Evolutionary conservation across 75 land plant species (phyloP).

Genomic region (Selaginella tamariscina): DNA sequence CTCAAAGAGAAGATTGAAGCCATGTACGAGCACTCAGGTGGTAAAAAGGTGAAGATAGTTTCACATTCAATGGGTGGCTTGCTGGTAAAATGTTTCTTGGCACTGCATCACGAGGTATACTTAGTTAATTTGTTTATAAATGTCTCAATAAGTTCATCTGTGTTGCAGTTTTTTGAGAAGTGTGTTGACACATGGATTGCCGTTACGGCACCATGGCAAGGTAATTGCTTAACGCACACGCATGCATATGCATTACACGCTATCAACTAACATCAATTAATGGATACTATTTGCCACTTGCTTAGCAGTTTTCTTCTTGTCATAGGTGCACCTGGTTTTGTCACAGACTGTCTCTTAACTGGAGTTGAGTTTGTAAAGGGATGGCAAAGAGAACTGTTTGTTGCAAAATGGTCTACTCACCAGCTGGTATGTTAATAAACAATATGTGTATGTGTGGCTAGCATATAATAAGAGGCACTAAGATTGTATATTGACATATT

Average conservation of each 20-base stretch:
- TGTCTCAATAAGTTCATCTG: background rate
- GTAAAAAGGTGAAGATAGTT: conserved; percentile 72
- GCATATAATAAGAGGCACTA: too few relatives aligned
- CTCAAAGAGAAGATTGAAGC: conserved; percentile 56
- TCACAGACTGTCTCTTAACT: conserved; percentile 64
- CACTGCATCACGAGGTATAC: conserved; percentile 58
- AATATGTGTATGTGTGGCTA: too few relatives aligned
- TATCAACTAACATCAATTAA: too few relatives aligned
- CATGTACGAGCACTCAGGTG: conserved; percentile 56
- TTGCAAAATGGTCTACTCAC: conserved; percentile 99
- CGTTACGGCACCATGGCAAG: conserved; percentile 92
- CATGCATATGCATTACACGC: too few relatives aligned
- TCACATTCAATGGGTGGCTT: conserved; percentile 98
- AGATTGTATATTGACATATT: conserved; percentile 2
- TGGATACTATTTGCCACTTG: too few relatives aligned
- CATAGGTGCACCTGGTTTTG: conserved; percentile 95
- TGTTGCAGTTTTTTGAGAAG: conserved; percentile 75
- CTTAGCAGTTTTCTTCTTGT: background rate
- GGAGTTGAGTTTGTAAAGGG: conserved; percentile 91
- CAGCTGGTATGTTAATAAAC: conserved; percentile 80
- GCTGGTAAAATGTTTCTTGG: conserved; percentile 75
- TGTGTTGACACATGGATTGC: conserved; percentile 97
- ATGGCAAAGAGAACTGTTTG: conserved; percentile 82
- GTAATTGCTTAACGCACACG: too few relatives aligned
- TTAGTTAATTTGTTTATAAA: background rate